Evolutionary conservation across 495 filamentous ascomycete genomes (phyloP).

Genomic region (Hypoxylon cercidicola): DNA sequence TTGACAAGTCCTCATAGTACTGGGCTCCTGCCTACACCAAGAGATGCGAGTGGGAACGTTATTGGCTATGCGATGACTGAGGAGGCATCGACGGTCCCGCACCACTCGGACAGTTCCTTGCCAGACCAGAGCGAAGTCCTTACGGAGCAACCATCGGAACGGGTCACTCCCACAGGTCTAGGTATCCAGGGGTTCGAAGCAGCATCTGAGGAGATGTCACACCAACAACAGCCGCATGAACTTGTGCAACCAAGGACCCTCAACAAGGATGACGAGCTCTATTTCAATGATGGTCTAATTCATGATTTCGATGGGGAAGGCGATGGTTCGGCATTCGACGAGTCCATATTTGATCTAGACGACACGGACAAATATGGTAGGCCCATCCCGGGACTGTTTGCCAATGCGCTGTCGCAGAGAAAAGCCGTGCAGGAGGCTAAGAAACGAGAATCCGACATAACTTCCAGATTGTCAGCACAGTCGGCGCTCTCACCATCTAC

Average conservation of each 20-base stretch:
- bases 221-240: slow-evolving; percentile 21
- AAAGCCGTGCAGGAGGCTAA: slow-evolving; percentile 38
- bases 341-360: slow-evolving; percentile 80
- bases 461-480: slow-evolving; percentile 48
- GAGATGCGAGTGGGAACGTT: slow-evolving; percentile 60
- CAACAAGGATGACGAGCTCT: slow-evolving; percentile 75
- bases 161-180: slow-evolving; percentile 41
- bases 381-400: slow-evolving; percentile 61
- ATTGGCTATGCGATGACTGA: slow-evolving; percentile 63
- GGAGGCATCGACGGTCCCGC: slow-evolving; percentile 45
- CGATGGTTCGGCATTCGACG: slow-evolving; percentile 72
- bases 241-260: slow-evolving; percentile 34
- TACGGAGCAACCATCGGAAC: slow-evolving; percentile 16
- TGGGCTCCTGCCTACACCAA: slow-evolving; percentile 60
- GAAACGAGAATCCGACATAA: slow-evolving; percentile 53
- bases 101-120: slow-evolving; percentile 8
- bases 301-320: slow-evolving; percentile 61
- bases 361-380: slow-evolving; percentile 66
- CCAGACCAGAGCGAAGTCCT: slow-evolving; percentile 6
- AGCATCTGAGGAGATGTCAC: slow-evolving; percentile 13
- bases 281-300: slow-evolving; percentile 80
- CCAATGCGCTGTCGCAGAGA: slow-evolving; percentile 53
- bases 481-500: slow-evolving; percentile 56
- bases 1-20: slow-evolving; percentile 59
- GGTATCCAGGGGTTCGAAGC: slow-evolving; percentile 50